A percentile compares a stretch with the other conserved stretches of the same genome.
These are phyloP conservation scores for Quercus suber DNA, from an alignment of 306 rosid species.

Conservation along the genomic window DNA sequence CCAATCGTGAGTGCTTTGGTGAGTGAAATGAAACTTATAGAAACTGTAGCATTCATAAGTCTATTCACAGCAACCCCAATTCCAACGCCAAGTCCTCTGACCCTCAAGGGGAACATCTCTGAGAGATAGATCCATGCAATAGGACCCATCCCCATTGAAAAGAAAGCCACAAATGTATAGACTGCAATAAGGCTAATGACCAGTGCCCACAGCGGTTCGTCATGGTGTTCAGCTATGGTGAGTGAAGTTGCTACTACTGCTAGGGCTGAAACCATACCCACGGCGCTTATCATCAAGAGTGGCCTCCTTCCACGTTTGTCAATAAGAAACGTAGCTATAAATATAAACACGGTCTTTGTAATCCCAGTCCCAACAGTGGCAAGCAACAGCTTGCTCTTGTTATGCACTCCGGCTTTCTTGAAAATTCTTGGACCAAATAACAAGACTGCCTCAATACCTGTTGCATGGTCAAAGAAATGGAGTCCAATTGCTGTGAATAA, in stretches of 20 bases:
- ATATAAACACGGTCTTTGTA: conserved; percentile 43
- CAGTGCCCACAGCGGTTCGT: conserved; percentile 51
- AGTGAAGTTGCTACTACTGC: conserved; percentile 47
- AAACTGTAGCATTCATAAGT: conserved; percentile 51
- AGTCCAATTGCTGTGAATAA: conserved; percentile 62
- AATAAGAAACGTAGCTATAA: conserved; percentile 44
- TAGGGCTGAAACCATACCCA: conserved; percentile 49
- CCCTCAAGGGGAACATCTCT: conserved; percentile 71
- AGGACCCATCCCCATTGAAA: conserved; percentile 72
- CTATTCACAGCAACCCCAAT: conserved; percentile 82
- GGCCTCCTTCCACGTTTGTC: conserved; percentile 66
- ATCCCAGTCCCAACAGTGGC: conserved; percentile 71
- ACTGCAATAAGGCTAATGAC: conserved; percentile 45
- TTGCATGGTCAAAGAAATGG: conserved; percentile 75
- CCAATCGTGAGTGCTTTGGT: conserved; percentile 73
- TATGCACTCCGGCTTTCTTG: conserved; percentile 58
- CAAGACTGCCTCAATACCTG: conserved; percentile 80
- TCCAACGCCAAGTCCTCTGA: conserved; percentile 72
- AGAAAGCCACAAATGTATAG: conserved; percentile 57
- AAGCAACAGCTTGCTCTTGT: conserved; percentile 56
- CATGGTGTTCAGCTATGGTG: conserved; percentile 50
- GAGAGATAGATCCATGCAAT: conserved; percentile 74
- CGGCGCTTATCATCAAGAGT: conserved; percentile 44
- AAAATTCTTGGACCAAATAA: conserved; percentile 82
- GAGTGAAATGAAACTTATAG: conserved; percentile 62